These are phyloP conservation scores for Trypanosoma vivax DNA, from an alignment of 208 protist genomes.

Conservation along the genomic window DNA sequence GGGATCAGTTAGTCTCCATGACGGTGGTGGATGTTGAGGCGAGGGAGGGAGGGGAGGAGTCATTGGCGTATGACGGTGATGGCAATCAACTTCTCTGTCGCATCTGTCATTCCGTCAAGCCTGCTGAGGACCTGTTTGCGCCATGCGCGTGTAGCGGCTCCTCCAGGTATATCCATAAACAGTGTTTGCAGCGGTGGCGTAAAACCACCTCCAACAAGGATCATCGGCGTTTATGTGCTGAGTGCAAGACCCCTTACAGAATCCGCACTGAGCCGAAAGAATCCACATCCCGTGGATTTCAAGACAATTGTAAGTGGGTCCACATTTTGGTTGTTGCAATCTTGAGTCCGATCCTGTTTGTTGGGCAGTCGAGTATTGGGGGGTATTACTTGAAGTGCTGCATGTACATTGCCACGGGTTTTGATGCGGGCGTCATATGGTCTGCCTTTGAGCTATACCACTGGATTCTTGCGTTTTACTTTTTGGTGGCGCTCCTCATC, in stretches of 20 bases:
- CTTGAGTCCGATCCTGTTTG: not conserved
- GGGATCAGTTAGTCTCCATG: no score
- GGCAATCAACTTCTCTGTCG: slow-evolving; percentile 58
- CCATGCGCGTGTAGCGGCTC: slow-evolving; percentile 74
- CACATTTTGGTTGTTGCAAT: no score
- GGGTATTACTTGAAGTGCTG: slow-evolving; percentile 23
- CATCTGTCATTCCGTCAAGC: slow-evolving; percentile 59
- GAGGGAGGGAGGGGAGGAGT: not conserved
- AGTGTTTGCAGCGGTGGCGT: slow-evolving; percentile 76
- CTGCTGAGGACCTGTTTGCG: slow-evolving; percentile 50
- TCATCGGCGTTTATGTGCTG: slow-evolving; percentile 19
- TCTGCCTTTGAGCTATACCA: slow-evolving; percentile 16
- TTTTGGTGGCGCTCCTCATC: slow-evolving; percentile 8
- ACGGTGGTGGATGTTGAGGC: not conserved
- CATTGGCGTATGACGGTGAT: slow-evolving; percentile 25
- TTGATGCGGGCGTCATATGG: slow-evolving; percentile 23
- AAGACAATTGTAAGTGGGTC: no score
- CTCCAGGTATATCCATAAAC: slow-evolving; percentile 66
- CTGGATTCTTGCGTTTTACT: slow-evolving; percentile 20
- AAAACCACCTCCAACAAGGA: slow-evolving; percentile 18
- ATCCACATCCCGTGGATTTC: no score
- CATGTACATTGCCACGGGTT: slow-evolving; percentile 15
- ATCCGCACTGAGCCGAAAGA: slow-evolving; percentile 10
- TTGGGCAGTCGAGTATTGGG: slow-evolving; percentile 9
- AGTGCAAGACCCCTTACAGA: slow-evolving; percentile 27